phyloP scores from a whole-genome alignment of 495 filamentous ascomycete genomes.

The Schizothecium vesticola region DNA sequence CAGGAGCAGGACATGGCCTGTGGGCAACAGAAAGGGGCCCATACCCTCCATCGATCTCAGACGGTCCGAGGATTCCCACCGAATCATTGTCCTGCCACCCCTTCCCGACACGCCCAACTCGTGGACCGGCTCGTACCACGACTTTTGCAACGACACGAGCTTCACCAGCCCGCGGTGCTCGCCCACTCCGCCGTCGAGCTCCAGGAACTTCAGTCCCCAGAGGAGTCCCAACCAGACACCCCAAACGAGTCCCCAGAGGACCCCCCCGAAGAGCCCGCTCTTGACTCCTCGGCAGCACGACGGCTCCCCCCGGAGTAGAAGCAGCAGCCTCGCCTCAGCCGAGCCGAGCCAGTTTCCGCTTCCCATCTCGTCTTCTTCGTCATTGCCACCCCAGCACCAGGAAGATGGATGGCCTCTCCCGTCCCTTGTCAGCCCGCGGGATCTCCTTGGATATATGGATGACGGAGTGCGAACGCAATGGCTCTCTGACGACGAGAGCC shows the following conservation, averaged over 20 bases:
- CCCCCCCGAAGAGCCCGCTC: slow-evolving; percentile 23
- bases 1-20: slow-evolving; percentile 28
- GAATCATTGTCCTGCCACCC: slow-evolving; percentile 35
- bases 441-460: background rate
- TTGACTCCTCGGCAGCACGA: slow-evolving; percentile 24
- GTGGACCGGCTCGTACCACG: slow-evolving; percentile 45
- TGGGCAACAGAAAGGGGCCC: slow-evolving; percentile 24
- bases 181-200: slow-evolving; percentile 15
- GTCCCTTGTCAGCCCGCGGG: background rate
- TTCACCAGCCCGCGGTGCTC: slow-evolving; percentile 21
- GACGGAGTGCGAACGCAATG: background rate
- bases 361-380: slow-evolving; percentile 16
- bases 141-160: slow-evolving; percentile 29
- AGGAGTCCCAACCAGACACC: slow-evolving; percentile 16
- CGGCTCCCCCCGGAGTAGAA: slow-evolving; percentile 10
- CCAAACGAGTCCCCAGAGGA: slow-evolving; percentile 22
- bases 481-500: background rate
- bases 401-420: background rate
- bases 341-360: slow-evolving; percentile 6
- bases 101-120: slow-evolving; percentile 43
- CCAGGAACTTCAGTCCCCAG: background rate
- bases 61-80: slow-evolving; percentile 38
- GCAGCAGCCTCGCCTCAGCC: slow-evolving; percentile 6
- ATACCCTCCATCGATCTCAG: slow-evolving; percentile 37
- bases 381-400: slow-evolving; percentile 1